Evolutionary conservation across 345 rosid species (phyloP).

Genomic region (Isatis tinctoria): DNA sequence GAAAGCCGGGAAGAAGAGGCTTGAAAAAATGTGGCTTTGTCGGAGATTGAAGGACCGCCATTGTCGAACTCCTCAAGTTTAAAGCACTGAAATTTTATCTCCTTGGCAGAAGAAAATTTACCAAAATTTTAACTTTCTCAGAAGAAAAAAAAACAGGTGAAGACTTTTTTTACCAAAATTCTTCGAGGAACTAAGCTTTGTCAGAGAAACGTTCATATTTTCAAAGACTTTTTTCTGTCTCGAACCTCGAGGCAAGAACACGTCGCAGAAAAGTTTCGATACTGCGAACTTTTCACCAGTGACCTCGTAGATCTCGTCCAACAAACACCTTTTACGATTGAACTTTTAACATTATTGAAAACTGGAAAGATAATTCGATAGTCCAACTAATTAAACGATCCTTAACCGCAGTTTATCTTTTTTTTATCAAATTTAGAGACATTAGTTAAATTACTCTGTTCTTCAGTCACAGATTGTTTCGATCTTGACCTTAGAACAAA

Average conservation of each 20-base stretch:
- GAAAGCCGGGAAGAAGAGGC: conserved; percentile 17
- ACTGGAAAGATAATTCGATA: not conserved
- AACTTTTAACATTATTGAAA: not conserved
- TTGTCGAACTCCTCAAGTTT: not conserved
- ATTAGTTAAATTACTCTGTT: not conserved
- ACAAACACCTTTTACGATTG: not conserved
- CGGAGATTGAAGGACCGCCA: conserved; percentile 13
- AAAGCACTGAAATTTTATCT: not conserved
- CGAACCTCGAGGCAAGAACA: not conserved
- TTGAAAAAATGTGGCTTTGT: conserved; percentile 24
- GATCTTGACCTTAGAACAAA: not conserved
- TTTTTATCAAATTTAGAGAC: not conserved
- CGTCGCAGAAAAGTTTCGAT: not conserved
- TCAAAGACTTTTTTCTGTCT: not conserved
- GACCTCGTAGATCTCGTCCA: not conserved
- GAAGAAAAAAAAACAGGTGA: not conserved
- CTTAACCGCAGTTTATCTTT: not conserved
- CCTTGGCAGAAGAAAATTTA: not conserved
- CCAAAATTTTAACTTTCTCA: not conserved
- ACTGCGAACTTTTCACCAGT: not conserved
- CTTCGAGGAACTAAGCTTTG: no score
- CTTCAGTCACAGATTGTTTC: conserved; percentile 6
- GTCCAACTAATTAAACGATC: not conserved
- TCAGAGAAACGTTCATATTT: not conserved
- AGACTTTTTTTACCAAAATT: no score